A percentile compares a stretch with the other conserved stretches of the same genome.
Conservation (phyloP, 805 yeast species). For the Hemisphaericaspora nanyangensis region DNA sequence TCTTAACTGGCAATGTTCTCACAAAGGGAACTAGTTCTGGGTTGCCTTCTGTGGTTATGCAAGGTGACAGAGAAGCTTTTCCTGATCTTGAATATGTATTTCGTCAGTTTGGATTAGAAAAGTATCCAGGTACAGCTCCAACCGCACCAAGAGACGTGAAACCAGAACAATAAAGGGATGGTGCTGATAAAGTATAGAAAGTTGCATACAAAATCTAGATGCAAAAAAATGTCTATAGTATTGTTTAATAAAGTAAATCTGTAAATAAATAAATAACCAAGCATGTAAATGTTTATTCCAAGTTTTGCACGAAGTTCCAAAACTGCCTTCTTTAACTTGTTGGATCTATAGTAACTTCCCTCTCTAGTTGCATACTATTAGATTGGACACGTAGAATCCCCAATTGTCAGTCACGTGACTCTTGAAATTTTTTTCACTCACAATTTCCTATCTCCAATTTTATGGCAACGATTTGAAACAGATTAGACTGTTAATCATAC, state of each 20-base stretch:
- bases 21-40: constrained; percentile 45
- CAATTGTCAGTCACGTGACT: no score
- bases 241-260: no score
- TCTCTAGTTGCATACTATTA: no score
- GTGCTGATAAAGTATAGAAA: no score
- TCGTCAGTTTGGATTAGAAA: constrained; percentile 71
- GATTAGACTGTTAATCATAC: no score
- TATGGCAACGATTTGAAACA: no score
- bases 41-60: constrained; percentile 81
- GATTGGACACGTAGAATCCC: no score
- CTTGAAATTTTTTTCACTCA: no score
- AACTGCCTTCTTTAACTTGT: constrained; percentile 56
- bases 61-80: constrained; percentile 80
- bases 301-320: constrained; percentile 45
- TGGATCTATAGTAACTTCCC: no score
- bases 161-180: not conserved
- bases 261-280: constrained; percentile 5
- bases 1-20: constrained; percentile 65
- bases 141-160: constrained; percentile 16
- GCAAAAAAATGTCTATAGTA: no score
- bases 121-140: constrained; percentile 18
- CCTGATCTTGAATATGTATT: constrained; percentile 76
- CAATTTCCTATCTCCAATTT: no score
- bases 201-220: no score
- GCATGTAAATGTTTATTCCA: constrained; percentile 2